Conservation (phyloP, 768 basidiomycete species). For the Strobilomyces confusus region DNA sequence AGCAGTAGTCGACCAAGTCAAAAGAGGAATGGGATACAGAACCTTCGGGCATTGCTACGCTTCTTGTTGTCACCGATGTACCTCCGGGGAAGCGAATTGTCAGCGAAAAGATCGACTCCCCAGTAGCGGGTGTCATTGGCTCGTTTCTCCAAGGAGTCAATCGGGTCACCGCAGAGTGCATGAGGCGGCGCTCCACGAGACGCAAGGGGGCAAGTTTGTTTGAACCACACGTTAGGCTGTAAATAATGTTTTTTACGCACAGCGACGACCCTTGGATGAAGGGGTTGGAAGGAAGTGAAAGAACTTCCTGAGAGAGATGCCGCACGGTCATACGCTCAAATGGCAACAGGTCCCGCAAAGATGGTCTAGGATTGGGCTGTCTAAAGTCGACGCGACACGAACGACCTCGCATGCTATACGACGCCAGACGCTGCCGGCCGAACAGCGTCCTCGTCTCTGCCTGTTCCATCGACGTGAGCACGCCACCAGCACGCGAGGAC, state of each 20-base stretch:
- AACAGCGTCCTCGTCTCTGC: slow-evolving; percentile 71
- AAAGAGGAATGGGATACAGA: neutral
- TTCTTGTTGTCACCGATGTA: neutral
- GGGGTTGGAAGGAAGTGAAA: neutral
- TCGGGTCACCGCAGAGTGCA: too few species aligned
- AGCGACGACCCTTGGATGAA: neutral
- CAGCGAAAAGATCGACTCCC: neutral
- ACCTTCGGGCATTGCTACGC: neutral
- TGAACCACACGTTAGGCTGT: neutral
- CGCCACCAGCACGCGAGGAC: neutral
- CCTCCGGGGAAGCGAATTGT: neutral
- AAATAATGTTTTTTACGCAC: neutral
- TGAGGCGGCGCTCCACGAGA: too few species aligned
- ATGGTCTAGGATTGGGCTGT: slow-evolving; percentile 5
- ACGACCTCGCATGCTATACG: slow-evolving; percentile 14
- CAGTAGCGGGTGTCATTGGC: neutral
- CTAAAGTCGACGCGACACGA: slow-evolving; percentile 1
- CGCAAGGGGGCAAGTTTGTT: too few species aligned
- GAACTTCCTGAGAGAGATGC: neutral
- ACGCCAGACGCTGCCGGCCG: slow-evolving; percentile 59
- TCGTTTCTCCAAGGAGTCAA: too few species aligned
- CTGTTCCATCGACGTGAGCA: slow-evolving; percentile 33
- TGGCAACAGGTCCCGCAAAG: neutral
- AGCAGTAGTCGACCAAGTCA: too few species aligned
- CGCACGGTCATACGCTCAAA: neutral